A percentile compares a stretch with the other conserved stretches of the same genome.
Evolutionary conservation across 129 eudicot species (phyloP).

Genomic region (Silybum marianum): DNA sequence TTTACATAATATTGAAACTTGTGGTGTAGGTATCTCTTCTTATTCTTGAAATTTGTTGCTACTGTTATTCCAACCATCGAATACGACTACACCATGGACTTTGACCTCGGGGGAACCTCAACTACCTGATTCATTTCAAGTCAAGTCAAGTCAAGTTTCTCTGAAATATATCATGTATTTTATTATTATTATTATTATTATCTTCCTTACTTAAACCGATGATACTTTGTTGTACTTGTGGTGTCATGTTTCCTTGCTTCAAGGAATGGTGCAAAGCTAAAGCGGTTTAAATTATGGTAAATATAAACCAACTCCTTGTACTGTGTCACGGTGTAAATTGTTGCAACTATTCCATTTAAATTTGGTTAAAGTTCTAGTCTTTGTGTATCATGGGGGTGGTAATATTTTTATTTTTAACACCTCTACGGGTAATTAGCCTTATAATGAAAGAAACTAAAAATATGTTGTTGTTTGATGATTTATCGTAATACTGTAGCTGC

Average conservation of each 20-base stretch:
- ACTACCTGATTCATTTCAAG: slow-evolving; percentile 45
- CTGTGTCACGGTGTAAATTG: slow-evolving; percentile 19
- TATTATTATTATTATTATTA: too few species aligned
- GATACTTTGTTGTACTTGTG: neutral
- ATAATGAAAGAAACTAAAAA: too few species aligned
- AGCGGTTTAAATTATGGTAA: slow-evolving; percentile 21
- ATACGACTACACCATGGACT: slow-evolving; percentile 97
- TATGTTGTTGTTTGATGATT: neutral
- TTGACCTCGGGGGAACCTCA: slow-evolving; percentile 78
- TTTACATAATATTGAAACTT: neutral
- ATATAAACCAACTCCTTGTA: slow-evolving; percentile 17
- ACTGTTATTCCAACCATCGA: slow-evolving; percentile 96
- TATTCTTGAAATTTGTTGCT: slow-evolving; percentile 93
- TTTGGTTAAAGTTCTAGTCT: neutral
- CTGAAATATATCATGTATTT: neutral
- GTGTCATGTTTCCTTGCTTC: neutral
- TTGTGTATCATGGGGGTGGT: neutral
- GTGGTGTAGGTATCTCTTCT: slow-evolving; percentile 85
- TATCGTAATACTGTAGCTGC: too few species aligned
- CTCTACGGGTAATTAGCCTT: neutral
- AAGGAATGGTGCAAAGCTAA: slow-evolving; percentile 15
- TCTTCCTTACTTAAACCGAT: too few species aligned
- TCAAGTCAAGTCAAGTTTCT: too few species aligned
- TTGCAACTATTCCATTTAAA: neutral
- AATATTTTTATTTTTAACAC: neutral